Base-by-base conservation (phyloP, 768 basidiomycete genomes). In the Kwoniella sp. region DNA sequence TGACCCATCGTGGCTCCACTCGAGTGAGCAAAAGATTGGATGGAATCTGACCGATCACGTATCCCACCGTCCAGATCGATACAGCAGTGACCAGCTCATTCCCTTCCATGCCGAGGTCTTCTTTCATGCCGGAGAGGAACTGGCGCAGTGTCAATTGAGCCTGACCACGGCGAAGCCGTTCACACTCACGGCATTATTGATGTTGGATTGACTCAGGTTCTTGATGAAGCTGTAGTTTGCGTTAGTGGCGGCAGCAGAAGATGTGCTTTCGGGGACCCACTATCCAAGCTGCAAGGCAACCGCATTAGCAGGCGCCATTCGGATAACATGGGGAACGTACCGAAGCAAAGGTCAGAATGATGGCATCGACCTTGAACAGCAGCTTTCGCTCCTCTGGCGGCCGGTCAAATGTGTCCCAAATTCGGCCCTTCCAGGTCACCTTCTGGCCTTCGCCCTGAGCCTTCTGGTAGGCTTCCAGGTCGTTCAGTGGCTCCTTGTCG, bases 391-490 rank as follows among this genome's bases (percentile, higher is more conserved):
- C 65, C 10, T 58, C 53, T 10, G 46, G 45, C 6, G 46, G 52
- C 2, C 62, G 36, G 40, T 70, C 68, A 12, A 57, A 53, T 2
- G 68, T 70, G 31, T 70, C 65, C 68, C 68, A 70, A 23, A 70
- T 37, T 17, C 50, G 55, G 5, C 68, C 67, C 15, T 59, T 52
- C 56, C 61, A 64, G 7, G 61, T 57, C 8, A 31, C 15, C 14
- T 23, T 43, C 17, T 28, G 23, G 10, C 22, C 6, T 15, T 44
- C 23, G 4, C 20, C 28, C 29, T 38, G 19, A 22, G 37, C 37
- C 19, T 22, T 17, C 23, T 38, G 12, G 19, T 22, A 22, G 4
- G 37, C 37, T 20, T 38, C 37, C 5, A 38, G 12, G 23, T 38
- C 37, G 37, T 22, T 22, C 37, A 22, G 19, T 17, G 37, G 37